Conservation (phyloP, 2,329 filamentous ascomycete genomes). For the Exophiala calicioides region DNA sequence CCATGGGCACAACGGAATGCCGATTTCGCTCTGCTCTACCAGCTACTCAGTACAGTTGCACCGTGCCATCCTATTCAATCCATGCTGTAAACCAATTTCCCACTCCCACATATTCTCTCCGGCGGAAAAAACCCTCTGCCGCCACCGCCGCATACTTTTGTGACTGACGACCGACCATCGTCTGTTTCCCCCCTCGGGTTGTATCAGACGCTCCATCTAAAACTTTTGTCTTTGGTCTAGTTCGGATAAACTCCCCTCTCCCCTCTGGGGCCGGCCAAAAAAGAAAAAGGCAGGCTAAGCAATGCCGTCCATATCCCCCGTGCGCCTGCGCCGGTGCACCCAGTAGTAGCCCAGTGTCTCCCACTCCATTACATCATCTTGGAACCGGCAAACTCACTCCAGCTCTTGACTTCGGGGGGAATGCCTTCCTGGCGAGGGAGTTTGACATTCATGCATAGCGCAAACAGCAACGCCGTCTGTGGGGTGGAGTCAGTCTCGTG, state of each 20-base stretch:
- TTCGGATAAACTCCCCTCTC: neutral
- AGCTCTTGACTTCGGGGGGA: conserved; percentile 84
- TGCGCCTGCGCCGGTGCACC: neutral
- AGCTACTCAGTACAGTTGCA: too few species aligned
- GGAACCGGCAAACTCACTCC: conserved; percentile 92
- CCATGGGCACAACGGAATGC: too few species aligned
- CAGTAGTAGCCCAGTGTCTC: neutral
- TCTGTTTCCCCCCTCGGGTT: too few species aligned
- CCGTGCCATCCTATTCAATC: too few species aligned
- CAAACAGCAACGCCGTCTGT: conserved; percentile 92
- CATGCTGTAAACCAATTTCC: too few species aligned
- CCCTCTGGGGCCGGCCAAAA: neutral
- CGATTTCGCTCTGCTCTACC: too few species aligned
- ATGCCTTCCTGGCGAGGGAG: conserved; percentile 85
- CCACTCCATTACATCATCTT: conserved; percentile 42
- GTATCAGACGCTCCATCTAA: neutral
- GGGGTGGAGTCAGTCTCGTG: conserved; percentile 35
- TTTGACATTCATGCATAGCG: conserved; percentile 96
- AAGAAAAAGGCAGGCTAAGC: too few species aligned
- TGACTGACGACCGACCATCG: too few species aligned
- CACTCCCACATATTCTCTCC: neutral
- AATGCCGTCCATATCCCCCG: too few species aligned
- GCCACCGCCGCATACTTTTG: too few species aligned
- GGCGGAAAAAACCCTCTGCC: neutral
- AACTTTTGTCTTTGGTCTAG: conserved; percentile 1